A percentile compares a stretch with the other conserved stretches of the same genome.
Conservation (phyloP, 257 asterid genomes). For the Galeopsis tetrahit region DNA sequence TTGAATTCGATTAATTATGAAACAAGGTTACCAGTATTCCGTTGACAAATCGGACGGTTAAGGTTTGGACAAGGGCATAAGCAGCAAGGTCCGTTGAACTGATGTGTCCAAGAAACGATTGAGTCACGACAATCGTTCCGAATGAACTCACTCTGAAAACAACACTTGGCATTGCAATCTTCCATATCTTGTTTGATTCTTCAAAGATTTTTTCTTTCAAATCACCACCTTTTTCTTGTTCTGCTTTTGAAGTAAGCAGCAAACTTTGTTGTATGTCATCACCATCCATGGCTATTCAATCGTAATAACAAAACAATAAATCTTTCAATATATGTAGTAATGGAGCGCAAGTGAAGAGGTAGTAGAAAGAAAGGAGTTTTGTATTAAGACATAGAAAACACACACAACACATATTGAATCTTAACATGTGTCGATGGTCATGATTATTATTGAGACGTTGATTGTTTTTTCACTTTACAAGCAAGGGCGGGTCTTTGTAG, state of each 20-base stretch:
- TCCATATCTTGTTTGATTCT: conserved; percentile 34
- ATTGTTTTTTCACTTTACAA: no score
- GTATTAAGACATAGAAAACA: background rate
- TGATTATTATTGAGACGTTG: no score
- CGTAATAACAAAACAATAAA: background rate
- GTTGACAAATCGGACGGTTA: conserved; percentile 22
- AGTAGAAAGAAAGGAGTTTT: background rate
- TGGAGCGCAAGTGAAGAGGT: background rate
- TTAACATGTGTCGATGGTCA: no score
- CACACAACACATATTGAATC: background rate
- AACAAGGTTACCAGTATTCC: conserved; percentile 22
- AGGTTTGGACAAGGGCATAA: conserved; percentile 31
- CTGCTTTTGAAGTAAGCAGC: background rate
- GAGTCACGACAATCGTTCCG: conserved; percentile 28
- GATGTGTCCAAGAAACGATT: conserved; percentile 29
- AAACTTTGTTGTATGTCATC: conserved; percentile 1
- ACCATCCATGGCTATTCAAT: conserved; percentile 23
- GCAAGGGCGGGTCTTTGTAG: no score
- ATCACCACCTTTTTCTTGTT: conserved; percentile 3
- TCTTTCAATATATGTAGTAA: background rate
- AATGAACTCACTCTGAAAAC: conserved; percentile 23
- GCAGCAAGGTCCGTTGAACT: conserved; percentile 18
- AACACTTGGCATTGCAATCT: conserved; percentile 28
- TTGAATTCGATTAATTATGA: no score
- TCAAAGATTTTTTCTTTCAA: conserved; percentile 14